Conservation (phyloP, 768 basidiomycete genomes). For the Leccinum ochraceum region DNA sequence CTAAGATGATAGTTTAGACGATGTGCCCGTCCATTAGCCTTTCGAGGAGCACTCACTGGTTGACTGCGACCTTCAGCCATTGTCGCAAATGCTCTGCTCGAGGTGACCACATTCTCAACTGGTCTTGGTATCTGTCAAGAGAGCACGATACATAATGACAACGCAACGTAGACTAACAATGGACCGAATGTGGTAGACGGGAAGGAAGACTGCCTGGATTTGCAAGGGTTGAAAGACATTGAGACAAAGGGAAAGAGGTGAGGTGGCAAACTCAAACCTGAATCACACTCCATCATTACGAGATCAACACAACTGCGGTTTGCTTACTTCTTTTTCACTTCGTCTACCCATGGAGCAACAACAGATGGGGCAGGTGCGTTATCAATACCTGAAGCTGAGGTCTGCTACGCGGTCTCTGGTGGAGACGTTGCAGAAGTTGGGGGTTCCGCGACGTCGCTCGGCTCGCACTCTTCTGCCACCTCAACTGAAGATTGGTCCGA, state of each 20-base stretch:
- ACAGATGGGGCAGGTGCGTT: conserved; percentile 10
- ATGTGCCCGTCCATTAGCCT: no score
- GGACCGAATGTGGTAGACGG: conserved; percentile 68
- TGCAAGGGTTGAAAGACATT: conserved; percentile 22
- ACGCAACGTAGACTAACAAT: conserved; percentile 43
- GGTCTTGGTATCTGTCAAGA: conserved; percentile 26
- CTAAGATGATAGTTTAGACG: no score
- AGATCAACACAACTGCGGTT: background rate
- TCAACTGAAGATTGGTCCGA: conserved; percentile 6
- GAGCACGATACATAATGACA: background rate
- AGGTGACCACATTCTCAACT: no score
- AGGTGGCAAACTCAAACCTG: conserved; percentile 42
- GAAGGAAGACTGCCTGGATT: conserved; percentile 38
- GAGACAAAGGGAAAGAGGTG: conserved; percentile 46
- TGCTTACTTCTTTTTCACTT: conserved; percentile 29
- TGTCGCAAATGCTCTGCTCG: no score
- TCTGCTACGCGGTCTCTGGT: conserved; percentile 10
- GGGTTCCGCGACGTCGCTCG: conserved; percentile 3
- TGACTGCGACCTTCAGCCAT: no score
- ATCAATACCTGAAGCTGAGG: conserved; percentile 9
- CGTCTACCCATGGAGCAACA: conserved; percentile 13
- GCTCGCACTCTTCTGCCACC: background rate
- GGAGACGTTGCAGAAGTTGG: background rate
- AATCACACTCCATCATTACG: conserved; percentile 7
- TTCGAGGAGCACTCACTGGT: no score